These are phyloP conservation scores for Aspergillus sp. DNA, from an alignment of 2,329 filamentous ascomycete species.

Conservation along the genomic window DNA sequence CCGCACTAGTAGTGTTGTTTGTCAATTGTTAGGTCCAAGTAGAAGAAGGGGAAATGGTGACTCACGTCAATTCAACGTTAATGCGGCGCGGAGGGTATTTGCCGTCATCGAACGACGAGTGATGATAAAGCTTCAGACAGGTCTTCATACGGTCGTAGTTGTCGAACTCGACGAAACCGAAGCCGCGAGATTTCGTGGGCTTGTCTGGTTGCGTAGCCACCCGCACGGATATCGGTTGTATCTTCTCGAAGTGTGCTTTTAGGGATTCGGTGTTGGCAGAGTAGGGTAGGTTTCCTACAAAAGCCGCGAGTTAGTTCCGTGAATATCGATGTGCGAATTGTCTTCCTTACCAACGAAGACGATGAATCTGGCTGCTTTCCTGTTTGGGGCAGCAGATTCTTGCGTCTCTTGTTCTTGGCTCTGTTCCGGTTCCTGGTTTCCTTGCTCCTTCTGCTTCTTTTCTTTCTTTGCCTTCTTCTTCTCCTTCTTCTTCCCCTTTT, in stretches of 20 bases:
- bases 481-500: slow-evolving; percentile 19
- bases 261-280: slow-evolving; percentile 71
- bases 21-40: neutral
- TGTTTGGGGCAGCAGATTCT: slow-evolving; percentile 15
- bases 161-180: slow-evolving; percentile 87
- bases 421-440: slow-evolving; percentile 17
- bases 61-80: slow-evolving; percentile 87
- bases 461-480: slow-evolving; percentile 22
- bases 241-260: slow-evolving; percentile 72
- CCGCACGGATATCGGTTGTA: slow-evolving; percentile 69
- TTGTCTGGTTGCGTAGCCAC: slow-evolving; percentile 68
- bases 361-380: slow-evolving; percentile 63
- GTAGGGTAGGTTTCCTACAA: slow-evolving; percentile 80
- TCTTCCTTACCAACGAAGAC: slow-evolving; percentile 66
- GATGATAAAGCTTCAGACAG: slow-evolving; percentile 86
- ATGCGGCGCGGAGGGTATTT: slow-evolving; percentile 67
- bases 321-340: neutral
- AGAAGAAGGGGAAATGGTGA: slow-evolving; percentile 21
- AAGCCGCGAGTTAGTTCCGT: neutral
- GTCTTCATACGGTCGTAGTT: slow-evolving; percentile 88
- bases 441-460: slow-evolving; percentile 28
- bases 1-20: slow-evolving; percentile 57
- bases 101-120: slow-evolving; percentile 69
- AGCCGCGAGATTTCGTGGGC: slow-evolving; percentile 67
- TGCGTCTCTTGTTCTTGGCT: slow-evolving; percentile 12